A percentile compares a stretch with the other conserved stretches of the same genome.
These are phyloP conservation scores for Suillus spraguei DNA, from an alignment of 768 basidiomycete genomes.

Conservation along the genomic window DNA sequence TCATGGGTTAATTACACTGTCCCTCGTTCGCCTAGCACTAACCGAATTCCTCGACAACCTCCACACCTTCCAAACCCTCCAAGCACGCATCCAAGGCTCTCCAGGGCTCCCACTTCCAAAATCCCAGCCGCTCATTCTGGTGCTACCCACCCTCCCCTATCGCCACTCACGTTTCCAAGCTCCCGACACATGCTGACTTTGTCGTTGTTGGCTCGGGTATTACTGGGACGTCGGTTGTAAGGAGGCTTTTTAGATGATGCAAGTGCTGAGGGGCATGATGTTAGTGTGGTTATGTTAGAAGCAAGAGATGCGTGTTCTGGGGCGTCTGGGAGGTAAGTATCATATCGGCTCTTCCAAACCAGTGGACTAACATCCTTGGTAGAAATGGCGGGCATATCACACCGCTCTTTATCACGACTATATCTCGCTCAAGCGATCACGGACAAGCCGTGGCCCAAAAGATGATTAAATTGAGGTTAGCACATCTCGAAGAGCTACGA, in stretches of 20 bases:
- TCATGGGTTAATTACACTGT: conserved; percentile 32
- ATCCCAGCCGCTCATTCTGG: conserved; percentile 67
- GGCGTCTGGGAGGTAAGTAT: conserved; percentile 68
- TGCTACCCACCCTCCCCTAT: conserved; percentile 53
- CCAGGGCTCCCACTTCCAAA: conserved; percentile 63
- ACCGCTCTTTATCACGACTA: conserved; percentile 65
- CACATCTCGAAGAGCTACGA: conserved; percentile 54
- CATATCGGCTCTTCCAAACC: neutral
- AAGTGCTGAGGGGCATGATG: conserved; percentile 23
- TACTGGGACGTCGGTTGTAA: conserved; percentile 64
- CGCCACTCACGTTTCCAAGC: conserved; percentile 35
- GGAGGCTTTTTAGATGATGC: conserved; percentile 49
- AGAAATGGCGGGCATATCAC: conserved; percentile 77
- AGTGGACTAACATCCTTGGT: neutral
- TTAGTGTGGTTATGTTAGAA: conserved; percentile 74
- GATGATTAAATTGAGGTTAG: conserved; percentile 62
- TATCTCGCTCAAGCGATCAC: conserved; percentile 42
- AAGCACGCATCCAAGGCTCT: conserved; percentile 35
- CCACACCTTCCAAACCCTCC: conserved; percentile 28
- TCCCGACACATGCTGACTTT: conserved; percentile 54
- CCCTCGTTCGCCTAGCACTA: conserved; percentile 22
- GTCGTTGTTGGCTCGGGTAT: conserved; percentile 81
- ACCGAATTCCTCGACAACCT: conserved; percentile 22
- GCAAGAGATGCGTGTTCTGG: conserved; percentile 78
- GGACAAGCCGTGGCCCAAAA: conserved; percentile 50